phyloP scores from a whole-genome alignment of 1,139 yeast genomes.

The Suhomyces ambrosiae region DNA sequence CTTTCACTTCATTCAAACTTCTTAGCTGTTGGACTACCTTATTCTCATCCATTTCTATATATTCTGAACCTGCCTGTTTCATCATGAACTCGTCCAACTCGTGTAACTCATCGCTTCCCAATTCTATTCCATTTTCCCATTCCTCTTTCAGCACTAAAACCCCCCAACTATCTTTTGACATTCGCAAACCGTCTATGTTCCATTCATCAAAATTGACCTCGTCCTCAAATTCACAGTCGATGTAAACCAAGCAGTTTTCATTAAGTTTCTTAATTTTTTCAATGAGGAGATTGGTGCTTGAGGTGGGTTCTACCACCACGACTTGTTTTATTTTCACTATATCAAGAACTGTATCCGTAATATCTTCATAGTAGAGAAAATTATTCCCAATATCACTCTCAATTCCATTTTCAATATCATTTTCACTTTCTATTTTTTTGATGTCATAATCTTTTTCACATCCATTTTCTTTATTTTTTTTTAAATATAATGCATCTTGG shows the following conservation, averaged over 20 bases:
- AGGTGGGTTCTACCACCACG: neutral
- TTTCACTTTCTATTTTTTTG: too few relatives aligned
- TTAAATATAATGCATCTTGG: neutral
- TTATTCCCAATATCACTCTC: too few relatives aligned
- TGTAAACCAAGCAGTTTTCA: neutral
- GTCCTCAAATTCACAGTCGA: neutral
- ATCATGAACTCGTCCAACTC: neutral
- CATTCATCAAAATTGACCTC: conserved; percentile 9
- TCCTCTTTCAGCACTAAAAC: neutral
- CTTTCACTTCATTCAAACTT: neutral
- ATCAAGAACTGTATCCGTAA: neutral
- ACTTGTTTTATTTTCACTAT: neutral
- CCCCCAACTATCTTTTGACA: conserved; percentile 1
- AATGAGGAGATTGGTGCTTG: neutral
- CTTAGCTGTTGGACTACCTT: neutral
- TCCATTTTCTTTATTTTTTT: too few relatives aligned
- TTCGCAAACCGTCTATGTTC: conserved; percentile 7
- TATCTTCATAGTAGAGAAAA: neutral
- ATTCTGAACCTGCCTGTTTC: neutral
- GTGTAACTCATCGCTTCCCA: neutral
- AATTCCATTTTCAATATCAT: too few relatives aligned
- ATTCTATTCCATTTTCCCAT: neutral
- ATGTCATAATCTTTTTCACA: neutral
- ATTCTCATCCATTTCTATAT: neutral
- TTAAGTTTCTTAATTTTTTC: neutral